A percentile compares a stretch with the other conserved stretches of the same genome.
These are phyloP conservation scores for Colletotrichum caudatum DNA, from an alignment of 2,329 filamentous ascomycete genomes.

Conservation along the genomic window DNA sequence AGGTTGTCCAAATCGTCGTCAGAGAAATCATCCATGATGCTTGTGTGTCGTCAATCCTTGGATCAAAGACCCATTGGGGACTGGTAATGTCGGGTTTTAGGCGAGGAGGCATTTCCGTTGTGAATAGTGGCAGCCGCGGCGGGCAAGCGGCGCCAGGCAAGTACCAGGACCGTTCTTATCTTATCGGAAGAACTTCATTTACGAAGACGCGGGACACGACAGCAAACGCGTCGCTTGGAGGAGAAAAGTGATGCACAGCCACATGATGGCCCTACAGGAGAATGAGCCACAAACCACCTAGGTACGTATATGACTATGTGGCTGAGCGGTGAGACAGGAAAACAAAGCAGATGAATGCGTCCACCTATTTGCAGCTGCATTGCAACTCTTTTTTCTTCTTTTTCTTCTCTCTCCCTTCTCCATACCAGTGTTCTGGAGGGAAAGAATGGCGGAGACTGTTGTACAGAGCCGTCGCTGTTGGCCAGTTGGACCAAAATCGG, in stretches of 20 bases:
- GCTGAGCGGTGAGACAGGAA: not conserved
- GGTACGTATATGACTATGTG: not conserved
- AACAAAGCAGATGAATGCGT: not conserved
- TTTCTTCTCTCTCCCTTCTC: too few species aligned
- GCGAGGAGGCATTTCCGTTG: not conserved
- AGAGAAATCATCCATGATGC: conserved; percentile 68
- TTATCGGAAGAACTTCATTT: conserved; percentile 12
- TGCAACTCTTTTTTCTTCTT: not conserved
- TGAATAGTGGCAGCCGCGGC: conserved; percentile 29
- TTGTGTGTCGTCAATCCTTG: conserved; percentile 1
- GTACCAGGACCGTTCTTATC: conserved; percentile 13
- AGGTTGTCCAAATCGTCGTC: conserved; percentile 74
- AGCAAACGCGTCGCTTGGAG: conserved; percentile 10
- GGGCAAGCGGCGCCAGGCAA: not conserved
- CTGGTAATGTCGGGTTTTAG: not conserved
- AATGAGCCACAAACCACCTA: not conserved
- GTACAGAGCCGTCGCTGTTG: conserved; percentile 1
- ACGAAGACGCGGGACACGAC: not conserved
- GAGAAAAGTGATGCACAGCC: not conserved
- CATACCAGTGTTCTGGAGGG: too few species aligned
- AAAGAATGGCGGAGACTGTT: not conserved
- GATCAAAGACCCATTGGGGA: conserved; percentile 4
- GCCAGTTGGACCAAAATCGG: not conserved
- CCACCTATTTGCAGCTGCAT: not conserved
- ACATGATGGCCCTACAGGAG: not conserved